Evolutionary conservation across 2,329 filamentous ascomycete genomes (phyloP), one percentile per base, ranked within the genome.

Genomic region (Lasiodiplodia hormozganensis): DNA sequence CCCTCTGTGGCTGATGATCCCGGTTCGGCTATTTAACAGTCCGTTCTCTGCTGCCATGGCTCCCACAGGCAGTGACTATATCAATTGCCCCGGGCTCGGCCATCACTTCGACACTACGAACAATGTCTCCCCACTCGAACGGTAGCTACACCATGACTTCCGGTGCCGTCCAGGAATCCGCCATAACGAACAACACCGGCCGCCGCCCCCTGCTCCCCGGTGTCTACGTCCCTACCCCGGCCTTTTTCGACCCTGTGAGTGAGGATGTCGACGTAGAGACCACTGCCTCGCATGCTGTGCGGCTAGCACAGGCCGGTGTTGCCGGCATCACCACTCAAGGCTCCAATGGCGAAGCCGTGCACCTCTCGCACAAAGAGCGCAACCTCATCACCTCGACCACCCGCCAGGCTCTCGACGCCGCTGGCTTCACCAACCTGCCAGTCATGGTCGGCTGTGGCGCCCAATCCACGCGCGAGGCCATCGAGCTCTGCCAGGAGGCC

Each of bases 321-420:
- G 86, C 89, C 18, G 91, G 92, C 23, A 85, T 95, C 57, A 90
- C 91, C 60, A 92, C 90, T 12, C 92, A 94, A 77, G 92, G 92
- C 57, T 93, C 90, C 76, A 95, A 95, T 76, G 92, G 92, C 74
- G 92, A 96, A 82, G 92, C 92, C 8, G 91, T 94, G 14, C 92
- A 94, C 75, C 85, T 95, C 40, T 89, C 89, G 53, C 89, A 90
- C 73, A 82, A 86, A 28, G 92, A 95, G 81, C 88, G 92, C 69
- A 85, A 86, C 58, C 81, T 87, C 64, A 88, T 95, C 73, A 94
- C 90, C 7, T 82, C 82, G 62, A 88, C 89, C 40, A 94, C 91
- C 1, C 89, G 92, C 51, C 85, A 86, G 70, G 90, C 91, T 16
- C 84, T 94, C 54, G 87, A 92, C 76, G 83, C 85, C 12, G 86